Evolutionary conservation across 2,329 filamentous ascomycete genomes (phyloP).

Genomic region (Amauroascus niger): DNA sequence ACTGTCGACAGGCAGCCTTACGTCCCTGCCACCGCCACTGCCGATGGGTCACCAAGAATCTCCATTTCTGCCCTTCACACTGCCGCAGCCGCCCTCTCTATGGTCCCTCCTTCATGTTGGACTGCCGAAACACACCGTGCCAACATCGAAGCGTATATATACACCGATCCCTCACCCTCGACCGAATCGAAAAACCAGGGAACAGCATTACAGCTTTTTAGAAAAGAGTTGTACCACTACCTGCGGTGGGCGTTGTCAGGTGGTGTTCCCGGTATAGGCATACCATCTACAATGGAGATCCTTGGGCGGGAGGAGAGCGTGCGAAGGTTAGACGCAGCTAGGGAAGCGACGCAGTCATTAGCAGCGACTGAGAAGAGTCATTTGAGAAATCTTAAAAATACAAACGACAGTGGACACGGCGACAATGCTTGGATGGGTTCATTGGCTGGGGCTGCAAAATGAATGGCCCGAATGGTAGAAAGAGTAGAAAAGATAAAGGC

Average conservation of each 20-base stretch:
- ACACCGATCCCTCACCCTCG: slow-evolving; percentile 19
- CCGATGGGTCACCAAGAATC: slow-evolving; percentile 14
- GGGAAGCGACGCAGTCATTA: slow-evolving; percentile 23
- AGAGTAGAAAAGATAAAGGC: too few species aligned
- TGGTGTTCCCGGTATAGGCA: slow-evolving; percentile 45
- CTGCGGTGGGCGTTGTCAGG: slow-evolving; percentile 49
- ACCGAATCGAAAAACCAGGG: slow-evolving; percentile 22
- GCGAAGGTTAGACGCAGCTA: slow-evolving; percentile 36
- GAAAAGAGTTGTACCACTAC: slow-evolving; percentile 45
- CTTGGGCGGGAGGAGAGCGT: slow-evolving; percentile 46
- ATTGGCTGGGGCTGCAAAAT: slow-evolving; percentile 10
- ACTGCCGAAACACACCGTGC: slow-evolving; percentile 30
- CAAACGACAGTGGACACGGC: neutral
- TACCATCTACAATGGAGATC: slow-evolving; percentile 46
- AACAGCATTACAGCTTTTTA: slow-evolving; percentile 29
- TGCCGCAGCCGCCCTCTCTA: slow-evolving; percentile 34
- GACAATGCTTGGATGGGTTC: slow-evolving; percentile 16
- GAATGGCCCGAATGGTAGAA: neutral
- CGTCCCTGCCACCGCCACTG: slow-evolving; percentile 17
- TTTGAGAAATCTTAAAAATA: neutral
- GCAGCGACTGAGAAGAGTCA: slow-evolving; percentile 18
- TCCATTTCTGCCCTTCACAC: slow-evolving; percentile 36
- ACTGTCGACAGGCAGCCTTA: slow-evolving; percentile 24
- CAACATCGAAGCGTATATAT: slow-evolving; percentile 31
- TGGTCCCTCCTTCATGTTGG: slow-evolving; percentile 37